Evolutionary conservation across 192 early-diverging fungal genomes (phyloP), one percentile per base, ranked within the genome.

Genomic region (Dispira simplex): DNA sequence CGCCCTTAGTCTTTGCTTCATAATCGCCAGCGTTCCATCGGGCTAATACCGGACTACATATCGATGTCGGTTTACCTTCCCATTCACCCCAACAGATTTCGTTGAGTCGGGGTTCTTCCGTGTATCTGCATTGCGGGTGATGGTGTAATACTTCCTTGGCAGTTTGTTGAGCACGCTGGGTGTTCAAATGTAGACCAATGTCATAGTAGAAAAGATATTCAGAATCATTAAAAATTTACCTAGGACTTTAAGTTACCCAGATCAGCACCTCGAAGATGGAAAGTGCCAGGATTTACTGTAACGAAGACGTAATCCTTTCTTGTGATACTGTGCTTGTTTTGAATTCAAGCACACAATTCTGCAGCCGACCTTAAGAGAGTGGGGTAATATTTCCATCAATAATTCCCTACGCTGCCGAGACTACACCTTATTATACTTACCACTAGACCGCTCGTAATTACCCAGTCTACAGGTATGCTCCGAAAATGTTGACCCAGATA

Each of bases 401-500:
- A 51, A 51, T 8, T 20, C n/a, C 23, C 49, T 1, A 51, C 1
- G 49, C 16, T 51, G 49, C 8, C 23, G 23, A 4, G 4, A 51
- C 49, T 51, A 51, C 49, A 20, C 16, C 23, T 1, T 51, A 51
- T 51, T 23, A 23, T 39, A 44, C 58, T 43, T 60, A 60, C 58
- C 58, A 3, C 32, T 16, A 60, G 14, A 3, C 16, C 58, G 14
- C 58, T 60, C 18, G 58, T 44, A 44, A 75, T 68, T 4, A 75
- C 44, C 74, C 70, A 70, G 65, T 75, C 70, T 18, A 75, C 66
- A n/a, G 62, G 48, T 21, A 51, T 27, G 23, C 32, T 10, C 44
- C 47, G 49, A 55, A 75, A 72, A 46, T 68, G 74, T 56, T 67
- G 27, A 0, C 74, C 74, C 25, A 72, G 62, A 57, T 53, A 66